Evolutionary conservation across 345 rosid genomes (phyloP), one percentile per base, ranked within the genome.

Genomic region (Rubroshorea leprosula): DNA sequence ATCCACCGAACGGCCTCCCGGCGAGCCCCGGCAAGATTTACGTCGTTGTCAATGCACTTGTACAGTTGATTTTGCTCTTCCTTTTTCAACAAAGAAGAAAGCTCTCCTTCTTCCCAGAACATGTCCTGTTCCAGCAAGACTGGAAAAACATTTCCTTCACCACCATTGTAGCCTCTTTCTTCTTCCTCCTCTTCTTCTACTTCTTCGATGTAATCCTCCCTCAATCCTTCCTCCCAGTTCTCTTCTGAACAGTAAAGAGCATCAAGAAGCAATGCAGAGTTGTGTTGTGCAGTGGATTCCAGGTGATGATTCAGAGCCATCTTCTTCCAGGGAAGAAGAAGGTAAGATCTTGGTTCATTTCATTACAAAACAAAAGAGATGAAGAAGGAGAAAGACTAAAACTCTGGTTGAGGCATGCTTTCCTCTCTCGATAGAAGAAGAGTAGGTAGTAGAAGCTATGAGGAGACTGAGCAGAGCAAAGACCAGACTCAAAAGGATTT

Each of bases 91-190:
- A 87, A 58, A 44, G 66, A 45, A 23, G 69, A 20, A 62, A 82
- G 82, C 58, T 87, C 91, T 11, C 80, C 82, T 11, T 78, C 76
- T n/a, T 80, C 89, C 84, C 86, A 82, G 39, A 26, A 67, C 15
- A 78, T 63, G 68, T 80, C 88, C 6, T 72, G 80, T 22, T 76
- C 78, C 35, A 69, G 29, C 60, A 76, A 60, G 5, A 58, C 27
- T 2, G 70, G 65, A 59, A 48, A 48, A 23, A 54, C 59, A n/a
- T 57, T 58, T 0, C 17, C 23, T 9, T 54, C 60, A 7, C 45
- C 22, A 14, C 24, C 43, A 22, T 50, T 44, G 14, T 15, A n/a
- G 55, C n/a, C n/a, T n/a, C n/a, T n/a, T n/a, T n/a, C n/a, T 23
- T 44, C 47, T 4, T 49, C 24, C 48, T 59, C 5, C 4, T 46